phyloP scores from a whole-genome alignment of 2,329 filamentous ascomycete genomes.

The Westerdykella ornata region DNA sequence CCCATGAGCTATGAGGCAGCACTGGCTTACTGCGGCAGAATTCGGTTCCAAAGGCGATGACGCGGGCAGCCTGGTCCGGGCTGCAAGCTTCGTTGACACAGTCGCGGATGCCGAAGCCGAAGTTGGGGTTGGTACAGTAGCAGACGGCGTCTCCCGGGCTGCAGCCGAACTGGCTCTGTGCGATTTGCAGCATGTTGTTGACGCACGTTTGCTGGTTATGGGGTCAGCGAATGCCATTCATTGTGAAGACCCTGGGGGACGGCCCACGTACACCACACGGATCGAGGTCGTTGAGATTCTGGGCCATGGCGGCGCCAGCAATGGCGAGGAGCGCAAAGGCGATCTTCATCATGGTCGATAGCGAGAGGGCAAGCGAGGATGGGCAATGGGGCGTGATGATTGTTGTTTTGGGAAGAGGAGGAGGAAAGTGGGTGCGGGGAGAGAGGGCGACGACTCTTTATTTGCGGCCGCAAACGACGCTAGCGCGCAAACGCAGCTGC shows the following conservation, averaged over 20 bases:
- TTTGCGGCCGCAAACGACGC: background rate
- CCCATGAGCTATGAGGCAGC: background rate
- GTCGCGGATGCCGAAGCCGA: conserved; percentile 44
- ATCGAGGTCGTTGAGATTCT: conserved; percentile 21
- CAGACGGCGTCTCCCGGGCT: conserved; percentile 34
- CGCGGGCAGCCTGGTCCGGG: conserved; percentile 18
- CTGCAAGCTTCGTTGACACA: conserved; percentile 41
- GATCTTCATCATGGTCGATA: conserved; percentile 31
- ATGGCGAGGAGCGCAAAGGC: conserved; percentile 34
- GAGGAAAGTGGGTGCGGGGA: conserved; percentile 1
- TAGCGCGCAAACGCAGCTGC: background rate
- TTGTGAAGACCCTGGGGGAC: conserved; percentile 1
- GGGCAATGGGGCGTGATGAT: conserved; percentile 10
- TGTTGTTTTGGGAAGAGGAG: conserved; percentile 5
- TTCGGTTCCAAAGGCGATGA: conserved; percentile 29
- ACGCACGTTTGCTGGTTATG: conserved; percentile 36
- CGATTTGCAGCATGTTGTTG: conserved; percentile 43
- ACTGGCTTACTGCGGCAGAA: conserved; percentile 28
- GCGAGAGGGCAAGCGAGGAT: conserved; percentile 13
- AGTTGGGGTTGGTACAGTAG: conserved; percentile 42
- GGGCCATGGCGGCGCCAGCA: conserved; percentile 32
- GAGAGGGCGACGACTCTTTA: conserved; percentile 1
- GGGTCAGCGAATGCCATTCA: conserved; percentile 6
- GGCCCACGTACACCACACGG: conserved; percentile 35
- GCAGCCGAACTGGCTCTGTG: conserved; percentile 38